Evolutionary conservation across 2,329 filamentous ascomycete species (phyloP).

Genomic region (Penicillium nordicum): DNA sequence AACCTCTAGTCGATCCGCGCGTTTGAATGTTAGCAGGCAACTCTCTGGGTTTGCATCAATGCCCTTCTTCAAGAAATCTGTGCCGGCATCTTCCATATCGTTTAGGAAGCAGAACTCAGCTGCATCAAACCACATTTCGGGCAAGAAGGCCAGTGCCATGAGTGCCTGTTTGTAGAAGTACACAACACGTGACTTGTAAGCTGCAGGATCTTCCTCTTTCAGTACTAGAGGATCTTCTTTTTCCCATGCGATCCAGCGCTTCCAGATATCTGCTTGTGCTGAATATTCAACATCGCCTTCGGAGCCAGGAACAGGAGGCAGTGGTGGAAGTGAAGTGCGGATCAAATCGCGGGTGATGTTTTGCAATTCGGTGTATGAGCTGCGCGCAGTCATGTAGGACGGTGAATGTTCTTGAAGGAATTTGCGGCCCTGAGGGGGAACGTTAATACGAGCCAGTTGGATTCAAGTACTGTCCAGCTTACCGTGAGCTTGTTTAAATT

Average conservation of each 20-base stretch:
- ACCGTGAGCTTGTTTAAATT: slow-evolving; percentile 87
- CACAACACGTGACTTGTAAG: slow-evolving; percentile 73
- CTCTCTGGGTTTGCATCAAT: slow-evolving; percentile 90
- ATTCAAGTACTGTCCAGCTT: slow-evolving; percentile 17
- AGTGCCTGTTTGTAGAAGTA: slow-evolving; percentile 92
- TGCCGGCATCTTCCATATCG: slow-evolving; percentile 66
- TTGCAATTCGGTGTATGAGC: slow-evolving; percentile 83
- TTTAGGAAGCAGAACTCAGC: slow-evolving; percentile 89
- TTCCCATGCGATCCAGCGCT: slow-evolving; percentile 92
- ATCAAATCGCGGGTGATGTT: slow-evolving; percentile 76
- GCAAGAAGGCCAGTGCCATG: slow-evolving; percentile 92
- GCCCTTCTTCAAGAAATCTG: slow-evolving; percentile 76
- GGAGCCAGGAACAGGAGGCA: slow-evolving; percentile 81
- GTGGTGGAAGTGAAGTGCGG: slow-evolving; percentile 71
- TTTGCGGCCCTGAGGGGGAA: slow-evolving; percentile 68
- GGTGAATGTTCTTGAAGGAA: slow-evolving; percentile 90
- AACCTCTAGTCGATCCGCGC: slow-evolving; percentile 80
- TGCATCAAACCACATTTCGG: slow-evolving; percentile 92
- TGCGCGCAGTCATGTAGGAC: slow-evolving; percentile 92
- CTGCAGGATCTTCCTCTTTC: slow-evolving; percentile 71
- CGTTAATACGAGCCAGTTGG: slow-evolving; percentile 5
- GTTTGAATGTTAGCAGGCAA: slow-evolving; percentile 82
- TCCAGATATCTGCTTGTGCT: slow-evolving; percentile 84
- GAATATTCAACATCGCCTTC: slow-evolving; percentile 81
- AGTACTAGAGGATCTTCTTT: slow-evolving; percentile 87